A percentile compares a stretch with the other conserved stretches of the same genome.
Evolutionary conservation across 148 eudicot genomes (phyloP).

Genomic region (Vaccinium macrocarpon): DNA sequence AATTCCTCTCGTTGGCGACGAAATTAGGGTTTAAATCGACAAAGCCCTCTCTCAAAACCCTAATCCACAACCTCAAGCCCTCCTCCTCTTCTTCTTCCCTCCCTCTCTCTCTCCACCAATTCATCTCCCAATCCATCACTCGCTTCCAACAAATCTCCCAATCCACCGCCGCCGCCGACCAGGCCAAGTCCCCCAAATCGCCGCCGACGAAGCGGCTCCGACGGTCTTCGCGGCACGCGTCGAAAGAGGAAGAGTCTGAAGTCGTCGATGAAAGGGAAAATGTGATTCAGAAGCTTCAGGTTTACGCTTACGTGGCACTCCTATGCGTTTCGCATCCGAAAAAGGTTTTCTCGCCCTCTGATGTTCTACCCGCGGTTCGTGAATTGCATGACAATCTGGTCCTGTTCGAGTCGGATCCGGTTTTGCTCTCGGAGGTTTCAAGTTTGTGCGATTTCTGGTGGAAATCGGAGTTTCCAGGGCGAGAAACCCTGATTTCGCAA

Average conservation of each 20-base stretch:
- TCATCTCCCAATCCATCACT: constrained; percentile 47
- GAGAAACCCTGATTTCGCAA: constrained; percentile 72
- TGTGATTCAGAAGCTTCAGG: constrained; percentile 39
- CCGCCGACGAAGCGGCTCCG: constrained; percentile 31
- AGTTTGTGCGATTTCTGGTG: constrained; percentile 90
- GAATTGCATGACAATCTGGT: constrained; percentile 78
- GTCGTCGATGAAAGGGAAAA: constrained; percentile 18
- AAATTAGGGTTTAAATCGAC: constrained; percentile 57
- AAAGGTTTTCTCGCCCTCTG: constrained; percentile 43
- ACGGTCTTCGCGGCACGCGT: constrained; percentile 39
- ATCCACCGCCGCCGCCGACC: constrained; percentile 32
- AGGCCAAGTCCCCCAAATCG: constrained; percentile 13
- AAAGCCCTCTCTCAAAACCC: constrained; percentile 66
- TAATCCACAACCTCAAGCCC: constrained; percentile 44
- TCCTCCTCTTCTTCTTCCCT: constrained; percentile 57
- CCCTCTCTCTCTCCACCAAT: constrained; percentile 54
- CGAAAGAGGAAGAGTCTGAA: constrained; percentile 14
- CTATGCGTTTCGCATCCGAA: constrained; percentile 63
- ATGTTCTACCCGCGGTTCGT: constrained; percentile 59
- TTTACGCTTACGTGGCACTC: constrained; percentile 46
- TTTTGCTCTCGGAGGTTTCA: constrained; percentile 58
- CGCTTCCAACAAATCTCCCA: constrained; percentile 39
- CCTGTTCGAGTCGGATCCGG: constrained; percentile 63
- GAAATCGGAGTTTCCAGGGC: constrained; percentile 64
- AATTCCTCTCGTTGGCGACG: constrained; percentile 59